These are phyloP conservation scores for Wickerhamiella hasegawae DNA, from an alignment of 805 yeast species.

Conservation along the genomic window DNA sequence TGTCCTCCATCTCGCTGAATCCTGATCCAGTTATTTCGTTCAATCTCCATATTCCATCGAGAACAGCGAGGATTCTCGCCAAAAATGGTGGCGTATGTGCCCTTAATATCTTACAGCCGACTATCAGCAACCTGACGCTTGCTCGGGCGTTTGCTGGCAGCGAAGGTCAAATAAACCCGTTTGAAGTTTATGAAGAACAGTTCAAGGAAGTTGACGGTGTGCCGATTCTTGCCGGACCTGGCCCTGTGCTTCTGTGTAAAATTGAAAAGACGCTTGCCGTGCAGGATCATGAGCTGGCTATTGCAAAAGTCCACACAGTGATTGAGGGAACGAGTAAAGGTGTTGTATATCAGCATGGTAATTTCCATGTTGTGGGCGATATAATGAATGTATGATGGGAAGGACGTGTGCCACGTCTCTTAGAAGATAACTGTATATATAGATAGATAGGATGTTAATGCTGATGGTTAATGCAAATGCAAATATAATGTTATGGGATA, in stretches of 20 bases:
- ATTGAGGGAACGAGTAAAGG: background rate
- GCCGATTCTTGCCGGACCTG: slow-evolving; percentile 16
- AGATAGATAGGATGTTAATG: background rate
- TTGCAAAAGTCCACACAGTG: slow-evolving; percentile 42
- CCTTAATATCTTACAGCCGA: slow-evolving; percentile 59
- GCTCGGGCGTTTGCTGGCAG: slow-evolving; percentile 54
- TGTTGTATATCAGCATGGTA: slow-evolving; percentile 1
- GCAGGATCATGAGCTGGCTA: slow-evolving; percentile 85
- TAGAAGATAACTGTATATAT: background rate
- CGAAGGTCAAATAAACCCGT: slow-evolving; percentile 23
- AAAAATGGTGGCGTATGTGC: slow-evolving; percentile 48
- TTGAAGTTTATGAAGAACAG: slow-evolving; percentile 16
- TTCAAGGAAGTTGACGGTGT: slow-evolving; percentile 9
- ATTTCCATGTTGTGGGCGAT: slow-evolving; percentile 1
- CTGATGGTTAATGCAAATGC: background rate
- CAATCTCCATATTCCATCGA: slow-evolving; percentile 74
- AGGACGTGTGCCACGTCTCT: no score
- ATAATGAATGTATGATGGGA: no score
- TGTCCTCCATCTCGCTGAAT: slow-evolving; percentile 60
- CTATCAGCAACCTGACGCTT: slow-evolving; percentile 33
- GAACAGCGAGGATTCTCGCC: slow-evolving; percentile 46
- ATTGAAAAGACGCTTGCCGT: slow-evolving; percentile 24
- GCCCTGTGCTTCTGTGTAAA: slow-evolving; percentile 18
- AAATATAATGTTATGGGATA: no score
- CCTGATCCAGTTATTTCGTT: slow-evolving; percentile 74